These are phyloP conservation scores for Staphylotrichum tortipilum DNA, from an alignment of 495 filamentous ascomycete species.

Conservation along the genomic window DNA sequence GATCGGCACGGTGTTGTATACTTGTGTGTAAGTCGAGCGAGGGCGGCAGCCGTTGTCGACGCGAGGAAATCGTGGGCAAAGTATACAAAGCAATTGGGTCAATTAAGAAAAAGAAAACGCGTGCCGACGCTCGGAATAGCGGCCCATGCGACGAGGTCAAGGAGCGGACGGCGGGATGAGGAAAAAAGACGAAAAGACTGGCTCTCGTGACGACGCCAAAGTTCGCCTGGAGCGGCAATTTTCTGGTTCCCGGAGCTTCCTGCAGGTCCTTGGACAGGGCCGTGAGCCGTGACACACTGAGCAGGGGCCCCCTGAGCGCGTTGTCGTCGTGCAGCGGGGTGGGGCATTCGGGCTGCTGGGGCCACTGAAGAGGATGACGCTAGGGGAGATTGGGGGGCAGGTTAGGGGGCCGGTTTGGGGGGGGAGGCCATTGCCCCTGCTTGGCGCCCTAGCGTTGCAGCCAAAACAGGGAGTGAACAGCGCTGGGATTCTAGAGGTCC, in stretches of 20 bases:
- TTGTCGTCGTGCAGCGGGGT: background rate
- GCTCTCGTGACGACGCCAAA: conserved; percentile 1
- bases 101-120: conserved; percentile 1
- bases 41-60: background rate
- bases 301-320: too few species aligned
- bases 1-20: background rate
- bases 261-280: too few species aligned
- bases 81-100: background rate
- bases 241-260: background rate
- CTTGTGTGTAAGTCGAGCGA: background rate
- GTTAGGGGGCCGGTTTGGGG: too few species aligned
- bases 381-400: too few species aligned
- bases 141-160: background rate
- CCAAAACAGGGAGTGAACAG: too few species aligned
- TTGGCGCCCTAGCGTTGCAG: too few species aligned
- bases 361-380: too few species aligned
- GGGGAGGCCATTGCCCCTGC: too few species aligned
- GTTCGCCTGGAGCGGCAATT: conserved; percentile 2
- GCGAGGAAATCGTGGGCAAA: background rate
- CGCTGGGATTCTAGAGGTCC: too few species aligned
- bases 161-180: background rate
- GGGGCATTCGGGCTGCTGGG: too few species aligned
- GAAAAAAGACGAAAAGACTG: too few species aligned
- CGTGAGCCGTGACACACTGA: too few species aligned
- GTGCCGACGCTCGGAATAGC: background rate